These are phyloP conservation scores for Voacanga thouarsii DNA, from an alignment of 257 asterid genomes.

Conservation along the genomic window DNA sequence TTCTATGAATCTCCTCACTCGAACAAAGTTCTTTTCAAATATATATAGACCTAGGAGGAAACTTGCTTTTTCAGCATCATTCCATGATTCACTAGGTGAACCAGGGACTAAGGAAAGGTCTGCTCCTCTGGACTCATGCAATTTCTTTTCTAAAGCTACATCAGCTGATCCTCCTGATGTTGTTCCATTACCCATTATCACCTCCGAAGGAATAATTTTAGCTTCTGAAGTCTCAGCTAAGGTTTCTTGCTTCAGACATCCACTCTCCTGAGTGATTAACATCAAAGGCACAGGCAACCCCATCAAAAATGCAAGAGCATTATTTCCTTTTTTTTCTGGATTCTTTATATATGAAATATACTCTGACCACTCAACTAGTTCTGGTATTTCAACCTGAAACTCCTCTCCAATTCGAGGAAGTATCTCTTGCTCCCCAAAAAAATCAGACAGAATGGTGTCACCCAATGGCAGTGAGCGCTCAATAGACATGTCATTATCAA, in stretches of 20 bases:
- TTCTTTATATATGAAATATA: constrained; percentile 11
- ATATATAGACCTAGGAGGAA: constrained; percentile 59
- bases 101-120: constrained; percentile 46
- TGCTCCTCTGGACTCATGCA: constrained; percentile 16
- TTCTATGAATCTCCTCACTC: constrained; percentile 47
- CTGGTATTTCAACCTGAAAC: constrained; percentile 60
- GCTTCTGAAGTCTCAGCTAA: constrained; percentile 12
- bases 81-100: constrained; percentile 37
- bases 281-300: constrained; percentile 44
- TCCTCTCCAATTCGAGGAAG: constrained; percentile 59
- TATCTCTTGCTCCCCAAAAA: constrained; percentile 41
- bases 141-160: constrained; percentile 16
- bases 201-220: constrained; percentile 12
- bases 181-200: constrained; percentile 17
- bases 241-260: constrained; percentile 12
- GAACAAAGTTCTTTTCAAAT: constrained; percentile 59
- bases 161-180: constrained; percentile 21
- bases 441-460: constrained; percentile 24
- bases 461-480: constrained; percentile 21
- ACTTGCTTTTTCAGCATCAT: constrained; percentile 47
- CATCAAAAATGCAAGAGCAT: constrained; percentile 16
- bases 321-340: constrained; percentile 13
- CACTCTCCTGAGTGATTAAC: constrained; percentile 25
- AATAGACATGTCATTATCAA: constrained; percentile 25
- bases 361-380: constrained; percentile 17